These are phyloP conservation scores for Macroventuria anomochaeta DNA, from an alignment of 2,329 filamentous ascomycete genomes.

Conservation along the genomic window DNA sequence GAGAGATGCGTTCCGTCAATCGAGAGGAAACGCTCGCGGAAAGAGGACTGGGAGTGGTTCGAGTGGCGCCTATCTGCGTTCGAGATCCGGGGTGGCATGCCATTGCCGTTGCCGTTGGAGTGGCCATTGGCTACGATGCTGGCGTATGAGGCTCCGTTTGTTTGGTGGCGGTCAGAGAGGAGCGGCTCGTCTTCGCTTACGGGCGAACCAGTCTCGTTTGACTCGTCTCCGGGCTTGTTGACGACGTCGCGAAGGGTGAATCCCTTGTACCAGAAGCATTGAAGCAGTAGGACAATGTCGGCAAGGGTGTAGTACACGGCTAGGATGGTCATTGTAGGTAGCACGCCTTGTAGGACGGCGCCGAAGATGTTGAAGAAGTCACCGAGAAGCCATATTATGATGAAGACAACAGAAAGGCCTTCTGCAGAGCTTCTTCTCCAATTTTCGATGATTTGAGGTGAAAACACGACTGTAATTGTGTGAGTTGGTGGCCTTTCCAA, in stretches of 20 bases:
- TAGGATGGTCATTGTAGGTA: conserved; percentile 96
- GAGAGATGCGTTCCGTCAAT: conserved; percentile 74
- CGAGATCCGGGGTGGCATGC: conserved; percentile 45
- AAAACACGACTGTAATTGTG: conserved; percentile 73
- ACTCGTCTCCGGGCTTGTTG: conserved; percentile 32
- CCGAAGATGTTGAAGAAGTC: conserved; percentile 97
- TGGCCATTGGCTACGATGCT: conserved; percentile 25
- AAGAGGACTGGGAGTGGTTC: conserved; percentile 42
- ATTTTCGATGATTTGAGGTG: conserved; percentile 95
- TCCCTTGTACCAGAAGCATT: conserved; percentile 96
- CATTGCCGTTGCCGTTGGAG: conserved; percentile 28
- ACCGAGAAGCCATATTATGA: conserved; percentile 89
- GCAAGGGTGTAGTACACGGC: conserved; percentile 92
- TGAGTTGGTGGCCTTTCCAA: neutral
- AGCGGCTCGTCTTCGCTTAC: conserved; percentile 47
- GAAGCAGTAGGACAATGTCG: conserved; percentile 83
- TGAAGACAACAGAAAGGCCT: conserved; percentile 87
- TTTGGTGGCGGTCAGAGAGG: conserved; percentile 37
- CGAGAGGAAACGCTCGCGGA: conserved; percentile 59
- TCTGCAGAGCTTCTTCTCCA: conserved; percentile 85
- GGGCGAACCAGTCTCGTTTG: conserved; percentile 34
- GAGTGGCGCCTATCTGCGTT: conserved; percentile 44
- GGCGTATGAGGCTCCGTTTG: conserved; percentile 27
- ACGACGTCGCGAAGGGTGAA: conserved; percentile 60
- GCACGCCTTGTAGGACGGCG: conserved; percentile 86